phyloP scores from a whole-genome alignment of 257 asterid species.

The Ballota nigra region DNA sequence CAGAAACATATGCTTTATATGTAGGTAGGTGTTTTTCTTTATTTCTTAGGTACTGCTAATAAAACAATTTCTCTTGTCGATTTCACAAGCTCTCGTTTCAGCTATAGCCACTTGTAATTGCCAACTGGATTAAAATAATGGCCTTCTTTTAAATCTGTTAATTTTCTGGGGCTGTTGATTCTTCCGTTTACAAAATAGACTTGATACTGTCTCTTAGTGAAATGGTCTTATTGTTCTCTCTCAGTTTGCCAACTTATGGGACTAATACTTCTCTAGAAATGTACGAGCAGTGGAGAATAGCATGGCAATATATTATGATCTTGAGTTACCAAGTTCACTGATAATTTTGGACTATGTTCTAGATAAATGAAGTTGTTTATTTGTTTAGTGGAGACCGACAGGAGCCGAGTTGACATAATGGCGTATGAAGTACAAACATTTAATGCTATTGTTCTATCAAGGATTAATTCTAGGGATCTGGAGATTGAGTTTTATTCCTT shows the following conservation, averaged over 20 bases:
- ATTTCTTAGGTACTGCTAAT: neutral
- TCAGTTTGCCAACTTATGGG: neutral
- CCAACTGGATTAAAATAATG: conserved; percentile 14
- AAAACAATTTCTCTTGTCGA: neutral
- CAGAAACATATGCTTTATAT: neutral
- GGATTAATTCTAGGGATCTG: neutral
- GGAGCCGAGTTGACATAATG: neutral
- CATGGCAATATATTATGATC: neutral
- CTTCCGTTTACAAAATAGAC: neutral
- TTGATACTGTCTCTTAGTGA: neutral
- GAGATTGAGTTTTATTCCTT: neutral
- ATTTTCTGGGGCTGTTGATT: neutral
- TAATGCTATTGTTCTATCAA: neutral
- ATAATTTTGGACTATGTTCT: neutral
- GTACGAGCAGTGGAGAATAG: neutral
- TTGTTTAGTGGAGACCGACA: neutral
- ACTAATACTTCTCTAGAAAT: neutral
- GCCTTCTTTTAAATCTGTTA: neutral
- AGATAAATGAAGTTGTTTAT: neutral
- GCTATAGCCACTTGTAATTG: neutral
- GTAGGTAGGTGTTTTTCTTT: neutral
- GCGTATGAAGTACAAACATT: neutral
- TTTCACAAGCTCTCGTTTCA: neutral
- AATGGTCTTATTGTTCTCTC: neutral
- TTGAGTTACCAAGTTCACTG: neutral